A percentile compares a stretch with the other conserved stretches of the same genome.
These are phyloP conservation scores for Schizochytrium sp. DNA, from an alignment of 108 stramenopile genomes.

Conservation along the genomic window DNA sequence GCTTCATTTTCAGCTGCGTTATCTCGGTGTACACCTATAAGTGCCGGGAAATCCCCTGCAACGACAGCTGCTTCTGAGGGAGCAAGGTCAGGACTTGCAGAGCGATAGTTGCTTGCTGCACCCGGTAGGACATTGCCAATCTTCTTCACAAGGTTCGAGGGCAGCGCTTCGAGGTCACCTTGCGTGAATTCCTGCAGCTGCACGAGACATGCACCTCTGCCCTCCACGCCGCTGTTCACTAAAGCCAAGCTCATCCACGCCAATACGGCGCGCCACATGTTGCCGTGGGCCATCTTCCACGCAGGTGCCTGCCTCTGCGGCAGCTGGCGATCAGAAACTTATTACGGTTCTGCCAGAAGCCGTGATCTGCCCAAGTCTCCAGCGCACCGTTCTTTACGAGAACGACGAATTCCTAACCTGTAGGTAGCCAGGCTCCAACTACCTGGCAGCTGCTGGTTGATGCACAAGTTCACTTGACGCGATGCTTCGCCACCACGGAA, in stretches of 20 bases:
- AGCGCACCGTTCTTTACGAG: too few species aligned
- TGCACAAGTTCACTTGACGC: too few species aligned
- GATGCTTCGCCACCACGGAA: too few species aligned
- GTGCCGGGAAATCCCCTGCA: background rate
- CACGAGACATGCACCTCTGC: background rate
- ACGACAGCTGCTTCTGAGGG: background rate
- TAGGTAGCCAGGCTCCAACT: too few species aligned
- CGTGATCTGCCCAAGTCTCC: too few species aligned
- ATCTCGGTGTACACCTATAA: background rate
- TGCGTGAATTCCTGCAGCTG: background rate
- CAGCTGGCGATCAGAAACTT: too few species aligned
- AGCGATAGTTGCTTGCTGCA: background rate
- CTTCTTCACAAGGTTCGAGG: background rate
- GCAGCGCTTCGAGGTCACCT: background rate
- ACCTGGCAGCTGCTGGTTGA: too few species aligned
- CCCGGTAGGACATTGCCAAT: background rate
- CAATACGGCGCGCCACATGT: background rate
- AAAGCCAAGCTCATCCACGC: background rate
- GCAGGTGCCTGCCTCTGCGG: background rate
- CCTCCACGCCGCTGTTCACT: background rate
- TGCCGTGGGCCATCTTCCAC: background rate
- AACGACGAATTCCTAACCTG: too few species aligned
- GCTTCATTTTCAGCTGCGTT: background rate
- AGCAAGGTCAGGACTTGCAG: conserved; percentile 2
- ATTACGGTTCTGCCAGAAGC: too few species aligned